phyloP scores from a whole-genome alignment of 2,329 filamentous ascomycete species.

The Diaporthe sp. region DNA sequence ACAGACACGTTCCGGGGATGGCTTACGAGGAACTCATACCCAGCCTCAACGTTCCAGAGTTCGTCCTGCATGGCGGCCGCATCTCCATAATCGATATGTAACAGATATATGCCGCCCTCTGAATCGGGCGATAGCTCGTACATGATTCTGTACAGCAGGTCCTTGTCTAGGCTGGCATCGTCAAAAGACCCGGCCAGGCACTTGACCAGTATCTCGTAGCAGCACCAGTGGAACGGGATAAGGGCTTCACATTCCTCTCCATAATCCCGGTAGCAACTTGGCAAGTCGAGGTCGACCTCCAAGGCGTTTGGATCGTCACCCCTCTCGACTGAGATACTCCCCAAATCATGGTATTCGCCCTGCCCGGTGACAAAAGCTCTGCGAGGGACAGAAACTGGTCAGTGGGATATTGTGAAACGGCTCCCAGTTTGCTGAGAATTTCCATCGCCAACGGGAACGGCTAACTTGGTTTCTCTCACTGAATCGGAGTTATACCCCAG shows the following conservation, averaged over 20 bases:
- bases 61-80: not conserved
- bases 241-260: not conserved
- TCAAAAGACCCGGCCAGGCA: not conserved
- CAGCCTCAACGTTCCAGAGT: not conserved
- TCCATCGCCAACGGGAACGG: not conserved
- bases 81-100: not conserved
- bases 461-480: not conserved
- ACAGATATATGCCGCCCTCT: not conserved
- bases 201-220: slow-evolving; percentile 17
- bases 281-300: not conserved
- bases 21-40: slow-evolving; percentile 20
- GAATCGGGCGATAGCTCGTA: not conserved
- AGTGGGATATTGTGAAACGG: not conserved
- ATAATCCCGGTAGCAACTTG: not conserved
- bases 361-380: slow-evolving; percentile 19
- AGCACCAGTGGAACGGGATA: slow-evolving; percentile 25
- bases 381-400: not conserved
- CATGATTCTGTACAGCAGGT: slow-evolving; percentile 23
- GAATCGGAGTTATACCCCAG: not conserved
- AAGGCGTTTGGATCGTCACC: slow-evolving; percentile 2
- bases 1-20: not conserved
- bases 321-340: not conserved
- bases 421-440: not conserved
- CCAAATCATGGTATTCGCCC: not conserved
- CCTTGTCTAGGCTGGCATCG: slow-evolving; percentile 3